These are phyloP conservation scores for Cladosporium sp. DNA, from an alignment of 2,329 filamentous ascomycete species.

Conservation along the genomic window DNA sequence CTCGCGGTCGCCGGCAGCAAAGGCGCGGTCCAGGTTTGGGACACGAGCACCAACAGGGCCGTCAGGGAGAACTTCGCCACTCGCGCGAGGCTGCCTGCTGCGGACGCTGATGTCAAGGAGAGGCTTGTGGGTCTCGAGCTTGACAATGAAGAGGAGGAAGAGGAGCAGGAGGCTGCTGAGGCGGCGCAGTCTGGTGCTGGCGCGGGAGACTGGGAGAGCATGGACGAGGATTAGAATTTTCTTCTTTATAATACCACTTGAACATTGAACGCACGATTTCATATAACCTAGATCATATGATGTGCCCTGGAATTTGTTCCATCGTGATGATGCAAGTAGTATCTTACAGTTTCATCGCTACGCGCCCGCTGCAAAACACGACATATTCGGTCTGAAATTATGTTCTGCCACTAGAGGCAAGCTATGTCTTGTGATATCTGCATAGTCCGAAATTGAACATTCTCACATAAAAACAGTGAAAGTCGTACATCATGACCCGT, in stretches of 20 bases:
- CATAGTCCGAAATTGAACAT: too few relatives aligned
- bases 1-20: slow-evolving; percentile 92
- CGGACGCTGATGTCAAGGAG: slow-evolving; percentile 62
- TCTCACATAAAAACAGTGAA: too few relatives aligned
- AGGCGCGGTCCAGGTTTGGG: slow-evolving; percentile 89
- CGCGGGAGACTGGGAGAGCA: slow-evolving; percentile 30
- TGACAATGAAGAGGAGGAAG: slow-evolving; percentile 57
- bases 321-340: too few relatives aligned
- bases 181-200: slow-evolving; percentile 38
- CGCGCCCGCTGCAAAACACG: too few relatives aligned
- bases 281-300: too few relatives aligned
- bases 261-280: too few relatives aligned
- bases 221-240: slow-evolving; percentile 30
- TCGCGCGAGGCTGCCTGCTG: slow-evolving; percentile 50
- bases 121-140: slow-evolving; percentile 68
- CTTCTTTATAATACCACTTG: neutral
- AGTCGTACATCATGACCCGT: too few relatives aligned
- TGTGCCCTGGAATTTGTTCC: too few relatives aligned
- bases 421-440: too few relatives aligned
- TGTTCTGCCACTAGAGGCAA: too few relatives aligned
- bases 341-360: too few relatives aligned
- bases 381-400: too few relatives aligned
- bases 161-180: slow-evolving; percentile 52
- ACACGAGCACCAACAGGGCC: slow-evolving; percentile 85
- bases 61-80: slow-evolving; percentile 79